Base-by-base conservation (phyloP, 805 yeast species). In the Schizosaccharomyces japonicus region DNA sequence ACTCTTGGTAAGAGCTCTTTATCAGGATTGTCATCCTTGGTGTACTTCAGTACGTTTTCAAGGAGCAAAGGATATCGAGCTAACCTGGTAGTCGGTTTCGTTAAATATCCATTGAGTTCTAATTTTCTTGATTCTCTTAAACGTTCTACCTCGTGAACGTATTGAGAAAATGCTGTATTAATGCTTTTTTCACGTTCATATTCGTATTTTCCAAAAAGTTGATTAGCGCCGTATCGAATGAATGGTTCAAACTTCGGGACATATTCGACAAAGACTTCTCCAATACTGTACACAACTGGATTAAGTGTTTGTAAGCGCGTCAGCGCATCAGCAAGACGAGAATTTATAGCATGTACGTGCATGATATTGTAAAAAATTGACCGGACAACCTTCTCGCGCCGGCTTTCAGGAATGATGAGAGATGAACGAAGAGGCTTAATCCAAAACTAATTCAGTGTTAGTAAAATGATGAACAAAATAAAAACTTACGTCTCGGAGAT, bases 61-160 rank as follows among this genome's bases (percentile, higher is more conserved):
- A 87, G 68, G 49, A 90, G 67, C 46, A 90, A 65, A 53, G 93
- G 94, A 63, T 90, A 90, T 54, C 96, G 69, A 7, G 95, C 96
- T 27, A 95, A 84, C 59, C 98, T 72, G 11, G 95, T 84, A 1
- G 94, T 85, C 47, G 96, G 95, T 57, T 87, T 92, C 5, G 94
- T 82, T 52, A 90, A 68, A 57, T 84, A 90, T 0, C 96, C 90
- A 25, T 87, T 80, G 48, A 90, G 76, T 62, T 92, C 95, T 50
- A 87, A 73, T 62, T 84, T 81, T 56, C 94, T 72, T 33, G 83
- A 73, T 65, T 81, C 94, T 3, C 82, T 82, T 52, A 79, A 67
- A 56, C 82, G 73, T 55, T 81, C 92, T 3, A 85, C 80, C 50
- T 83, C 95, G 57, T 82, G 94, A 50, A 87, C 81, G 60, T 90